These are phyloP conservation scores for Candida gorgasii DNA, from an alignment of 805 yeast species.

Conservation along the genomic window DNA sequence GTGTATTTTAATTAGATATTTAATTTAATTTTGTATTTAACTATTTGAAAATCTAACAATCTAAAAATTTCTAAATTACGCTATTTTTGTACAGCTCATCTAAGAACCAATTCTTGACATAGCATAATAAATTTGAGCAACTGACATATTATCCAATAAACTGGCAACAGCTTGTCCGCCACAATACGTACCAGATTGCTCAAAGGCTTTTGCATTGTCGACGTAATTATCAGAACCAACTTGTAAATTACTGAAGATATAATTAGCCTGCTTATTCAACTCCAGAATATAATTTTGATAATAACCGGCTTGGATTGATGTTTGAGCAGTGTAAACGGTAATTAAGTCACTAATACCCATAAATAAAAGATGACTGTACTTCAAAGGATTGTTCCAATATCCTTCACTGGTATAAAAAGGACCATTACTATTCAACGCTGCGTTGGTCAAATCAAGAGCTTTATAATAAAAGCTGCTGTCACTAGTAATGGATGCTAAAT, in stretches of 20 bases:
- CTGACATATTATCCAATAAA: constrained; percentile 23
- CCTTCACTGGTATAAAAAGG: constrained; percentile 20
- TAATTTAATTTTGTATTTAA: too few species aligned
- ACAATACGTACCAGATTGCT: constrained; percentile 10
- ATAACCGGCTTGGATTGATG: constrained; percentile 13
- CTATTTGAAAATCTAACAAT: too few species aligned
- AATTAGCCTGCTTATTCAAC: constrained; percentile 16
- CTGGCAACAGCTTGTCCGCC: constrained; percentile 13
- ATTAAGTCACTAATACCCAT: constrained; percentile 25
- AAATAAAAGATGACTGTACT: constrained; percentile 23
- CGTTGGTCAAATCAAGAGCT: constrained; percentile 20
- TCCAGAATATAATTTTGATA: constrained; percentile 14
- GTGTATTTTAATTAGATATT: constrained; percentile 7
- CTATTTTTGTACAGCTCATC: too few species aligned
- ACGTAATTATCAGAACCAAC: constrained; percentile 14
- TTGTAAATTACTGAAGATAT: constrained; percentile 16
- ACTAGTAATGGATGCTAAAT: constrained; percentile 18
- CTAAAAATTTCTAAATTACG: too few species aligned
- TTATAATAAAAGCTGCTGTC: constrained; percentile 16
- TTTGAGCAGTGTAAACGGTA: constrained; percentile 17
- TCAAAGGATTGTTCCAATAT: constrained; percentile 24
- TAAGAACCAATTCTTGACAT: constrained; percentile 4
- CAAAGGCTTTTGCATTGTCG: constrained; percentile 4
- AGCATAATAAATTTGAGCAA: constrained; percentile 22
- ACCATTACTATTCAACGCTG: constrained; percentile 20